phyloP scores from a whole-genome alignment of 345 rosid genomes.

The Lepidium sativum region DNA sequence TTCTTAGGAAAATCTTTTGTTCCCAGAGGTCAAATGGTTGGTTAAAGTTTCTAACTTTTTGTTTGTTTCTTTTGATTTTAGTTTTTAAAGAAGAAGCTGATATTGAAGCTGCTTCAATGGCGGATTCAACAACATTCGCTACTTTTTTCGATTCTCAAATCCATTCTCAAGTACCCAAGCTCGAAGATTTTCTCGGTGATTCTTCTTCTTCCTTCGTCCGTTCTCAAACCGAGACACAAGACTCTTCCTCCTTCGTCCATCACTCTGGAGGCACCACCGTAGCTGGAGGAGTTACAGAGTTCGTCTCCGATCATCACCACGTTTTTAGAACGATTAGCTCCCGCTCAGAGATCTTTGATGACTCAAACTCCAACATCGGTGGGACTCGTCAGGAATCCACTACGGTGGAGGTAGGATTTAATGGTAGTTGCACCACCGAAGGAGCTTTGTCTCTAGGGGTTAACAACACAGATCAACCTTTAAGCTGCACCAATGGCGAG shows the following conservation, averaged over 20 bases:
- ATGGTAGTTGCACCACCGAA: slow-evolving; percentile 21
- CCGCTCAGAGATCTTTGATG: slow-evolving; percentile 56
- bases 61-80: background rate
- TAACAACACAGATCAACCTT: background rate
- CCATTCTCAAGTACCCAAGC: slow-evolving; percentile 54
- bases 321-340: slow-evolving; percentile 55
- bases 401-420: slow-evolving; percentile 42
- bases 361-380: slow-evolving; percentile 40
- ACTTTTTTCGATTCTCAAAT: slow-evolving; percentile 33
- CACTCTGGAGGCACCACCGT: background rate
- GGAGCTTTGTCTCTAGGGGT: slow-evolving; percentile 57
- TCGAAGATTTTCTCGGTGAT: slow-evolving; percentile 81
- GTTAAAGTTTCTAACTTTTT: slow-evolving; percentile 9
- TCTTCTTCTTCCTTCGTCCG: slow-evolving; percentile 45
- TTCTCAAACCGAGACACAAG: slow-evolving; percentile 62
- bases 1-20: no score
- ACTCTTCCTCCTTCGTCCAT: slow-evolving; percentile 36
- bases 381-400: slow-evolving; percentile 37
- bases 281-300: slow-evolving; percentile 11
- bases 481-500: background rate
- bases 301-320: slow-evolving; percentile 44
- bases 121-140: slow-evolving; percentile 36
- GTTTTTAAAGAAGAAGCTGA: slow-evolving; percentile 30
- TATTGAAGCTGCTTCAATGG: slow-evolving; percentile 26
- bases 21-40: background rate